Evolutionary conservation across 2,329 filamentous ascomycete species (phyloP).

Genomic region (Nemania sp.): DNA sequence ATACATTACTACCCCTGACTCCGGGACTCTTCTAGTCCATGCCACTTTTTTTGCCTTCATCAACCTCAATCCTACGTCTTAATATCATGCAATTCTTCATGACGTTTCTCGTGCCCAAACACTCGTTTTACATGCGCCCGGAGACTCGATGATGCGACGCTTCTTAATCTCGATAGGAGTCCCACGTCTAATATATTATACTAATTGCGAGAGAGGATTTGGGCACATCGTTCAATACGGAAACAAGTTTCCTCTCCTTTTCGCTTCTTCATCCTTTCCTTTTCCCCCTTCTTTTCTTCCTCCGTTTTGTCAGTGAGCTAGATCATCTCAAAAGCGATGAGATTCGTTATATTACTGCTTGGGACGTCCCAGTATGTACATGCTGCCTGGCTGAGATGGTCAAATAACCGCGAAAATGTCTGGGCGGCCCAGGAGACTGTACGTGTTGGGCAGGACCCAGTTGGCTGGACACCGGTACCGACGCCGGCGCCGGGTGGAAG

Average conservation of each 20-base stretch:
- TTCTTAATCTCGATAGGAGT: neutral
- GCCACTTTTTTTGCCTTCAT: neutral
- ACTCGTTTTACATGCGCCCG: neutral
- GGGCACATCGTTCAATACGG: neutral
- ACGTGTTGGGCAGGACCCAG: neutral
- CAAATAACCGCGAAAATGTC: conserved; percentile 34
- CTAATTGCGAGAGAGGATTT: neutral
- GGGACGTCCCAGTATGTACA: conserved; percentile 31
- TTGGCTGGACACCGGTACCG: conserved; percentile 47
- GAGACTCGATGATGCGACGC: too few relatives aligned
- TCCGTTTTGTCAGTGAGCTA: neutral
- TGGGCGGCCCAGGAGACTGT: conserved; percentile 42
- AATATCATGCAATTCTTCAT: neutral
- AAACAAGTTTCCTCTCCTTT: neutral
- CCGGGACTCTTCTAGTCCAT: neutral
- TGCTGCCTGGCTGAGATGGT: conserved; percentile 46
- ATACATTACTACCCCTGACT: neutral
- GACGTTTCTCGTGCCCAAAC: neutral
- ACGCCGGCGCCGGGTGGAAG: conserved; percentile 42
- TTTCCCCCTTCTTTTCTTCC: neutral
- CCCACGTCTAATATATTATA: neutral
- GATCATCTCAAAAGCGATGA: conserved; percentile 34
- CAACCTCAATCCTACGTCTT: neutral
- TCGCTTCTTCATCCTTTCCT: neutral
- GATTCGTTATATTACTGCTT: conserved; percentile 33